phyloP scores from a whole-genome alignment of 345 rosid species.

The Mercurialis annua region DNA sequence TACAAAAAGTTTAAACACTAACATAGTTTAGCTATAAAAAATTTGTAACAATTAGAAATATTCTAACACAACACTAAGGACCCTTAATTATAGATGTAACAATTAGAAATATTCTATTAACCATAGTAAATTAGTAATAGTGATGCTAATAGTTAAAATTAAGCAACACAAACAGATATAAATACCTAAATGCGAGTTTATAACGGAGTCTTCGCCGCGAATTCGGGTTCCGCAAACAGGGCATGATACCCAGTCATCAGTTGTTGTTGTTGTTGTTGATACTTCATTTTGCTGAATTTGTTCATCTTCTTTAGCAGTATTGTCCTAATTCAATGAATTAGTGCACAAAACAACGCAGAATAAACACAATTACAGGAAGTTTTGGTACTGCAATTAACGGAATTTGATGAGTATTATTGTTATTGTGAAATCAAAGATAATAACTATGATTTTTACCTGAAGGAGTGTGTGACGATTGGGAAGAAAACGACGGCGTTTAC shows the following conservation, averaged over 20 bases:
- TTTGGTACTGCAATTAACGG: too few species aligned
- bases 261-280: too few species aligned
- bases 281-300: neutral
- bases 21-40: neutral
- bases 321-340: conserved; percentile 26
- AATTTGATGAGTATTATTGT: too few species aligned
- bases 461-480: conserved; percentile 54
- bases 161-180: neutral
- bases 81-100: neutral
- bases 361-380: too few species aligned
- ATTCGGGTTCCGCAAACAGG: conserved; percentile 50
- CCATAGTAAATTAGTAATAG: neutral
- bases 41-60: neutral
- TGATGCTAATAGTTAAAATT: neutral
- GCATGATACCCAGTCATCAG: conserved; percentile 34
- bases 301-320: conserved; percentile 11
- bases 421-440: neutral
- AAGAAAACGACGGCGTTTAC: conserved; percentile 67
- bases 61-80: neutral
- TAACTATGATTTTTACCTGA: conserved; percentile 26
- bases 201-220: conserved; percentile 36
- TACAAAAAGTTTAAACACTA: conserved; percentile 19
- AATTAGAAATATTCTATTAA: neutral
- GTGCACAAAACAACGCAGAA: too few species aligned
- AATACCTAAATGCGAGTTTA: conserved; percentile 69